A percentile compares a stretch with the other conserved stretches of the same genome.
These are phyloP conservation scores for Spiromastix sp. DNA, from an alignment of 2,329 filamentous ascomycete species.

Conservation along the genomic window DNA sequence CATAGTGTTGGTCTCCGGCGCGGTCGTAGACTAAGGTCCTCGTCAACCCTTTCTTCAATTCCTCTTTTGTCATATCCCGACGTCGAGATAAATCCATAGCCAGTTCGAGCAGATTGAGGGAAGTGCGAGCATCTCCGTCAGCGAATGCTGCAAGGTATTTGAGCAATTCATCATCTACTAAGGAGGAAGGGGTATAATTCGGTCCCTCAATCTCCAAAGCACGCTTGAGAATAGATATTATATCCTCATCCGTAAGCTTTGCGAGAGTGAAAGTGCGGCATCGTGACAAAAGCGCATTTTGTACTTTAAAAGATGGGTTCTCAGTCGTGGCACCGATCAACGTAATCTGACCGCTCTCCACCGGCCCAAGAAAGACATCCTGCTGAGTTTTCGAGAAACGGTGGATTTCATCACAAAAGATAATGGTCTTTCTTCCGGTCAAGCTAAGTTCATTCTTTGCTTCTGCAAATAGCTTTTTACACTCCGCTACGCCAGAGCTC, in stretches of 20 bases:
- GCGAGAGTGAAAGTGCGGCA: constrained; percentile 84
- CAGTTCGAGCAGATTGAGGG: constrained; percentile 83
- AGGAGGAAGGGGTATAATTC: constrained; percentile 35
- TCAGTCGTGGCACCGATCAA: constrained; percentile 94
- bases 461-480: constrained; percentile 83
- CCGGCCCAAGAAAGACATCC: constrained; percentile 85
- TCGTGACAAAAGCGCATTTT: constrained; percentile 74
- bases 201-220: constrained; percentile 56
- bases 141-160: constrained; percentile 74
- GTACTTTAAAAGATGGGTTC: constrained; percentile 90
- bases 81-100: constrained; percentile 65
- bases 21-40: constrained; percentile 93
- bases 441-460: constrained; percentile 68
- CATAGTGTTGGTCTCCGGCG: constrained; percentile 92
- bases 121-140: constrained; percentile 87
- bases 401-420: constrained; percentile 97
- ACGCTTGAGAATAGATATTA: constrained; percentile 64
- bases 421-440: constrained; percentile 82
- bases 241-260: constrained; percentile 61
- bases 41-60: constrained; percentile 73
- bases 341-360: constrained; percentile 82
- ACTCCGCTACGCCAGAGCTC: constrained; percentile 74
- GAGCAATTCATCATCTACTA: constrained; percentile 70
- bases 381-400: constrained; percentile 86
- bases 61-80: constrained; percentile 57